Base-by-base conservation (phyloP, 306 rosid species). In the Sicyos baderoa region DNA sequence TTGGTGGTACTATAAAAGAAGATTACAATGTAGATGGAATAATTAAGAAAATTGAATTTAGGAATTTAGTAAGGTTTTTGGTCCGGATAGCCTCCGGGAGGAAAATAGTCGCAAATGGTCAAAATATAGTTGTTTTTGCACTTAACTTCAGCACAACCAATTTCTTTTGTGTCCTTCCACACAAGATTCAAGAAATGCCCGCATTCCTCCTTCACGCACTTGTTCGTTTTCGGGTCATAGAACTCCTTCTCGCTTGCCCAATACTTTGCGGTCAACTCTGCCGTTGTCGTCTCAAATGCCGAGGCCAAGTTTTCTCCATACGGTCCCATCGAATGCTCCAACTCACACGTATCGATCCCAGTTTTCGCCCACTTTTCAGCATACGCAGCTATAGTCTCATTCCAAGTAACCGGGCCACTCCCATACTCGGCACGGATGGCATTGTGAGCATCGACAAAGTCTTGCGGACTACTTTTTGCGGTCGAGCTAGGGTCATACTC, bases 121-220 rank as follows among this genome's bases (percentile, higher is more conserved):
- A 75, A 72, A 10, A 27, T 48, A 68, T 76, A 71, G 0, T 74
- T 76, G 70, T 70, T 73, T 4, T 16, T 7, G 45, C 88, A 84
- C 50, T 75, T 68, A 0, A 53, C 76, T 14, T 63, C 71, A 0
- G 82, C 84, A 32, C 86, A 82, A 0, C 86, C 88, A 12, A 79
- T 29, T 14, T 37, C n/a, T 22, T 1, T 6, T 0, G 81, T 50
- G 13, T 51, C 49, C 3, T 65, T 19, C 81, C 84, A 79, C 55
- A 84, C 55, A 0, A 73, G 47, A 16, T 75, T 75, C 1, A 80
- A 72, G 27, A 81, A 84, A 57, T 84, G 86, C 5, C 48, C 7
- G 1, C 84, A 84, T 25, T 67, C 80, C 4, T 35, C 83, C 0
- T 55, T 50, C 0, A 62, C 56, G 4, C 85, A 81, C 2, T 37